A percentile compares a stretch with the other conserved stretches of the same genome.
These are phyloP conservation scores for Diaporthe vaccinii DNA, from an alignment of 2,329 filamentous ascomycete species.

Conservation along the genomic window DNA sequence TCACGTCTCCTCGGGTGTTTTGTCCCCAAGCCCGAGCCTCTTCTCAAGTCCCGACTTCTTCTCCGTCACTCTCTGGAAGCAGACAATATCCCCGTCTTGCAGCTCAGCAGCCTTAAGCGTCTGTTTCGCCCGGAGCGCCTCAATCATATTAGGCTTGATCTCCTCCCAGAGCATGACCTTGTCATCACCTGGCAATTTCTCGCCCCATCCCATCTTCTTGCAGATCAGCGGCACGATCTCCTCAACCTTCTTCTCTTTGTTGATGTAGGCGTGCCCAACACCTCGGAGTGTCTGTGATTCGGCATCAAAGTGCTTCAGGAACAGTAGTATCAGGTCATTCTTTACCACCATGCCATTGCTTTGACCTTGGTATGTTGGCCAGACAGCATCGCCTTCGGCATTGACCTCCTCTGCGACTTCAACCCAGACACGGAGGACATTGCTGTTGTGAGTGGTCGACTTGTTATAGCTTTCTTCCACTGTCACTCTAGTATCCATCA, in stretches of 20 bases:
- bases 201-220: conserved; percentile 87
- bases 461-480: conserved; percentile 76
- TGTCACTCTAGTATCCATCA: conserved; percentile 82
- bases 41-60: conserved; percentile 59
- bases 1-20: conserved; percentile 52
- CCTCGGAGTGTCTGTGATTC: conserved; percentile 82
- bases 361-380: conserved; percentile 74
- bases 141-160: conserved; percentile 98
- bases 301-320: conserved; percentile 92
- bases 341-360: conserved; percentile 69
- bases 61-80: conserved; percentile 81
- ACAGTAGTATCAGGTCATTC: conserved; percentile 81
- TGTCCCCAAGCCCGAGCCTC: conserved; percentile 54
- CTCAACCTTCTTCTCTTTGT: conserved; percentile 87
- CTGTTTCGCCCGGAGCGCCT: conserved; percentile 90
- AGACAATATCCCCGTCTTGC: conserved; percentile 96
- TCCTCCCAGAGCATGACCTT: conserved; percentile 87
- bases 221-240: conserved; percentile 85
- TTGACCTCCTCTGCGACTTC: conserved; percentile 80
- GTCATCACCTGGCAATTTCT: conserved; percentile 75
- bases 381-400: conserved; percentile 77
- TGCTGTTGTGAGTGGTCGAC: conserved; percentile 72
- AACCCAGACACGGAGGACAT: conserved; percentile 87
- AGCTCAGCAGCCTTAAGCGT: conserved; percentile 92
- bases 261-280: conserved; percentile 87